phyloP scores from a whole-genome alignment of 495 filamentous ascomycete species.

The Trichoderma gamsii region DNA sequence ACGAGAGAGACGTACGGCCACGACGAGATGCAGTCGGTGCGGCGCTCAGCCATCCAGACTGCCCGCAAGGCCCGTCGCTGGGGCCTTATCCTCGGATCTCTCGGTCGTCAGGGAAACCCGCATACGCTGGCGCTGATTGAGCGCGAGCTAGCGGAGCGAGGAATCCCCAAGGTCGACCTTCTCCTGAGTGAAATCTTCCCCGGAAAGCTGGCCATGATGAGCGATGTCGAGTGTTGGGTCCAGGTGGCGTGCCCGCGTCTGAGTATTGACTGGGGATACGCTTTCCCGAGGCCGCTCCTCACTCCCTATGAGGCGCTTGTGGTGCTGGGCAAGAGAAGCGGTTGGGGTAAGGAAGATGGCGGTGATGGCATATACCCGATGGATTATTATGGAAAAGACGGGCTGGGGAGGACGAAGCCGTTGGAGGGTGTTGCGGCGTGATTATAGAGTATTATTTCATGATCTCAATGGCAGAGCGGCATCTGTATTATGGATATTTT shows the following conservation, averaged over 20 bases:
- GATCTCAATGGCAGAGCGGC: too few relatives aligned
- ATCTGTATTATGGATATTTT: too few relatives aligned
- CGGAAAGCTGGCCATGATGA: constrained; percentile 85
- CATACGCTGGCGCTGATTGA: constrained; percentile 87
- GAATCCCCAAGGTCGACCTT: constrained; percentile 73
- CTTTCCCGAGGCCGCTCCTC: constrained; percentile 78
- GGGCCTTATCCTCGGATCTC: constrained; percentile 88
- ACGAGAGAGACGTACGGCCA: constrained; percentile 88
- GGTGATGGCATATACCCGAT: constrained; percentile 61
- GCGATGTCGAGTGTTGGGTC: constrained; percentile 92
- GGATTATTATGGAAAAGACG: constrained; percentile 95
- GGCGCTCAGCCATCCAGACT: constrained; percentile 65
- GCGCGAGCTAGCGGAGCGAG: constrained; percentile 56
- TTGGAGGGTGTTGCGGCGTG: constrained; percentile 10
- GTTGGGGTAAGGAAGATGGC: constrained; percentile 65
- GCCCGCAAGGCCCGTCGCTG: constrained; percentile 77
- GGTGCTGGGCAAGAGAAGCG: constrained; percentile 67
- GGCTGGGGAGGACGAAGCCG: constrained; percentile 71
- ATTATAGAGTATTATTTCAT: not conserved
- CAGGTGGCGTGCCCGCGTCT: constrained; percentile 92
- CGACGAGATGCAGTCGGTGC: constrained; percentile 76
- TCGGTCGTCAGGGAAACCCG: constrained; percentile 92
- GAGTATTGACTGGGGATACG: constrained; percentile 99
- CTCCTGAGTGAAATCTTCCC: constrained; percentile 93
- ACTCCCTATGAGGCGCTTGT: constrained; percentile 95